Base-by-base conservation (phyloP, 306 rosid genomes). In the Biancaea sappan region DNA sequence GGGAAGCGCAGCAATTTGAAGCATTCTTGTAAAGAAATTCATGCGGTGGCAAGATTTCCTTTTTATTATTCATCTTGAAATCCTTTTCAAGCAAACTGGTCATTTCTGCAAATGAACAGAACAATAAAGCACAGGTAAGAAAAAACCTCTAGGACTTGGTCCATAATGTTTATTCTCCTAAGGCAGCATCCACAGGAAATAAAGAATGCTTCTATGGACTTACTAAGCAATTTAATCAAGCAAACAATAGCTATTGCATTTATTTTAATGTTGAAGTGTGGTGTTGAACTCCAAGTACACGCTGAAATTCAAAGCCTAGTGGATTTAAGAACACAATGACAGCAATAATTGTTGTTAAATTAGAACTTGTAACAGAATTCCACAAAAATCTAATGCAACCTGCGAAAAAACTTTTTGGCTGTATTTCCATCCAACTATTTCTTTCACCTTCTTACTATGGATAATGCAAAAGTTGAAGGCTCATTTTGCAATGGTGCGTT, bases 21-120 rank as follows among this genome's bases (percentile, higher is more conserved):
- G 72, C 78, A 50, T 87, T 75, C 66, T 80, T 79, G 21, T 86
- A 70, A 50, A 84, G 85, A 77, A 87, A 89, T 18, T 31, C 60
- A 53, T 53, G 60, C 22, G 60, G 60, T 24, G 60, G 31, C 21
- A 35, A 8, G 35, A 32, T 68, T 70, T 21, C 76, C 21, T 79
- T n/a, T n/a, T n/a, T 77, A 65, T 37, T 56, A 66, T 70, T 78
- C 35, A 73, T 74, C 79, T 70, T 81, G 34, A 73, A 73, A 72
- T 80, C 83, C 63, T 77, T 71, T 28, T 82, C 85, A 58, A 67
- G 47, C 48, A 43, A 61, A 26, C 70, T 22, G 59, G 83, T 74
- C 37, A 77, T 59, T 40, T 78, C 90, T 91, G 85, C 80, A 83
- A 47, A 48, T 62, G 46, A 53, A 72, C 50, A 72, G 26, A 65